Evolutionary conservation across 2,329 filamentous ascomycete species (phyloP).

Genomic region (Penicillium sp.): DNA sequence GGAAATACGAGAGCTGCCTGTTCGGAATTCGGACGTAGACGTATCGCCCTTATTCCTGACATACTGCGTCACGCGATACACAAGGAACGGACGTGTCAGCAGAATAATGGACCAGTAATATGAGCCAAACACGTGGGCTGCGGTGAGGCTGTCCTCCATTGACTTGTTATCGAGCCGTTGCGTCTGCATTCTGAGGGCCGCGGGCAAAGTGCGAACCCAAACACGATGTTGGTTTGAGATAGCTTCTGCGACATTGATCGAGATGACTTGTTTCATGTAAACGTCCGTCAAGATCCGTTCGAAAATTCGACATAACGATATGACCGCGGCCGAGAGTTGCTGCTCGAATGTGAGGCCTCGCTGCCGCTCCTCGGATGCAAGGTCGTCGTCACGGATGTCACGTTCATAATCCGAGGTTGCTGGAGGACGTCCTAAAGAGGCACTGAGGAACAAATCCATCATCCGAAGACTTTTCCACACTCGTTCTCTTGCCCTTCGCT

Average conservation of each 20-base stretch:
- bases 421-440: conserved; percentile 51
- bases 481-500: conserved; percentile 45
- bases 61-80: conserved; percentile 50
- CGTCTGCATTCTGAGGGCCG: conserved; percentile 49
- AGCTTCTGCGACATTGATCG: conserved; percentile 41
- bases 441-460: conserved; percentile 53
- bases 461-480: conserved; percentile 55
- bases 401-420: conserved; percentile 53
- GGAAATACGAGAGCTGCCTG: conserved; percentile 31
- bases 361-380: conserved; percentile 24
- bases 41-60: conserved; percentile 31
- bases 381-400: conserved; percentile 36
- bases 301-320: conserved; percentile 44
- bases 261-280: conserved; percentile 45
- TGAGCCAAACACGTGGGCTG: conserved; percentile 51
- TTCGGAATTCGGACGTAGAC: conserved; percentile 20
- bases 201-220: conserved; percentile 43
- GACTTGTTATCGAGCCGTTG: conserved; percentile 42
- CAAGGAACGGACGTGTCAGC: conserved; percentile 53
- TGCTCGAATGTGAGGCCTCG: conserved; percentile 25
- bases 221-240: conserved; percentile 45
- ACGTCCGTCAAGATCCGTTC: conserved; percentile 44
- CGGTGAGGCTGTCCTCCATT: conserved; percentile 41
- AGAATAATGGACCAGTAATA: conserved; percentile 57
- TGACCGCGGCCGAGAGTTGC: conserved; percentile 51